A percentile compares a stretch with the other conserved stretches of the same genome.
phyloP scores from a whole-genome alignment of 148 eudicot species.

The Fagopyrum esculentum region DNA sequence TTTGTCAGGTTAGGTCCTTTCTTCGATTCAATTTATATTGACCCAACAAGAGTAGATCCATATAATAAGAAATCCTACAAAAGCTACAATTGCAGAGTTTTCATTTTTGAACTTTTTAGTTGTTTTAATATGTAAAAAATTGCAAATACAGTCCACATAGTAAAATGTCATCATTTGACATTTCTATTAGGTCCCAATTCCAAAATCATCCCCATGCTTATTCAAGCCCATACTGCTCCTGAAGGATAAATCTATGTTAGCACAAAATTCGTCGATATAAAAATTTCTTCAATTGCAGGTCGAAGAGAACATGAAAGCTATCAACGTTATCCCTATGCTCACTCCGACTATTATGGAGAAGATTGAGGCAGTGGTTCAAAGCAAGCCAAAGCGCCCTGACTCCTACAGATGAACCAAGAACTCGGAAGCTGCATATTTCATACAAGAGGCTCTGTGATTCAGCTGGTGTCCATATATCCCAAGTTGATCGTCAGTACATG shows the following conservation, averaged over 20 bases:
- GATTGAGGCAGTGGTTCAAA: slow-evolving; percentile 81
- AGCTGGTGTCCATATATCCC: background rate
- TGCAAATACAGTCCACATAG: too few species aligned
- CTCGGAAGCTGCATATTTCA: background rate
- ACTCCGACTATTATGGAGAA: slow-evolving; percentile 70
- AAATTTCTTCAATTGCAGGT: slow-evolving; percentile 36
- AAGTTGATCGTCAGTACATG: background rate
- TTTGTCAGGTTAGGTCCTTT: too few species aligned
- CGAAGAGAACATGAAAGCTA: slow-evolving; percentile 84
- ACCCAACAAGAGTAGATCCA: too few species aligned
- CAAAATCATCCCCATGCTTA: too few species aligned
- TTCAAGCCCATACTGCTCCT: background rate
- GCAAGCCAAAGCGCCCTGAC: slow-evolving; percentile 86
- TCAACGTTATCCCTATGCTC: slow-evolving; percentile 65
- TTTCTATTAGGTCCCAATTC: too few species aligned
- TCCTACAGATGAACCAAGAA: slow-evolving; percentile 48
- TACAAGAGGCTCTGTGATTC: background rate
- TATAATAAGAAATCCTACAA: too few species aligned
- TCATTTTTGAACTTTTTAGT: too few species aligned
- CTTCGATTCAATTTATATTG: too few species aligned
- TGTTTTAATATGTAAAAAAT: too few species aligned
- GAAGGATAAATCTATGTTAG: background rate
- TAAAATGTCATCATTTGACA: too few species aligned
- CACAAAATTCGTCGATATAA: too few species aligned
- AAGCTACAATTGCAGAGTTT: too few species aligned